These are phyloP conservation scores for Melanomma pulvis-pyrius DNA, from an alignment of 495 filamentous ascomycete genomes.

Conservation along the genomic window DNA sequence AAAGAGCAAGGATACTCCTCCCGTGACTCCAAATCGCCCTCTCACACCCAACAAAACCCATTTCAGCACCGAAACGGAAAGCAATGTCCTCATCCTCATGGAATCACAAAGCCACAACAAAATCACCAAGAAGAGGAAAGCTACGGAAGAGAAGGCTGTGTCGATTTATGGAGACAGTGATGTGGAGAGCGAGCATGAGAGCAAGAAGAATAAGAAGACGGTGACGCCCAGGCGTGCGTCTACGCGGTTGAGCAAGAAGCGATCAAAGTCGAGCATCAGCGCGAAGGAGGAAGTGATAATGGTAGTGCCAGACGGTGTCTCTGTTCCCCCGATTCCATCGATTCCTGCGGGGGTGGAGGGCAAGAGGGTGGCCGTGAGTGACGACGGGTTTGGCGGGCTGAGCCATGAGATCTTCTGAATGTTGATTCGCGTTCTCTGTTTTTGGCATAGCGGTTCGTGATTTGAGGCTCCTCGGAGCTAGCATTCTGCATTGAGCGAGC, in stretches of 20 bases:
- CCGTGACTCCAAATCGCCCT: neutral
- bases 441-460: conserved; percentile 5
- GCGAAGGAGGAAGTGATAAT: conserved; percentile 30
- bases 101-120: conserved; percentile 8
- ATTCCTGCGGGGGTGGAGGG: conserved; percentile 26
- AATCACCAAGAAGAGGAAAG: conserved; percentile 42
- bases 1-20: conserved; percentile 41
- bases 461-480: neutral
- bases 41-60: conserved; percentile 29
- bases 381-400: conserved; percentile 30
- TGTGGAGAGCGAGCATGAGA: neutral
- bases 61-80: conserved; percentile 29
- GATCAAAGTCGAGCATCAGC: neutral
- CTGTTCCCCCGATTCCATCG: conserved; percentile 32
- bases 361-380: conserved; percentile 17
- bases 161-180: conserved; percentile 32
- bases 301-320: conserved; percentile 35
- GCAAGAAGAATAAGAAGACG: conserved; percentile 10
- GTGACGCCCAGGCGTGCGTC: neutral
- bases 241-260: conserved; percentile 22
- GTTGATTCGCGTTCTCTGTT: neutral
- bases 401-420: conserved; percentile 36
- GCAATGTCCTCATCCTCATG: neutral
- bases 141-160: conserved; percentile 27
- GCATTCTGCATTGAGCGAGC: neutral